Evolutionary conservation across 139 green algal species (phyloP).

Genomic region (Micromonas pusilla): DNA sequence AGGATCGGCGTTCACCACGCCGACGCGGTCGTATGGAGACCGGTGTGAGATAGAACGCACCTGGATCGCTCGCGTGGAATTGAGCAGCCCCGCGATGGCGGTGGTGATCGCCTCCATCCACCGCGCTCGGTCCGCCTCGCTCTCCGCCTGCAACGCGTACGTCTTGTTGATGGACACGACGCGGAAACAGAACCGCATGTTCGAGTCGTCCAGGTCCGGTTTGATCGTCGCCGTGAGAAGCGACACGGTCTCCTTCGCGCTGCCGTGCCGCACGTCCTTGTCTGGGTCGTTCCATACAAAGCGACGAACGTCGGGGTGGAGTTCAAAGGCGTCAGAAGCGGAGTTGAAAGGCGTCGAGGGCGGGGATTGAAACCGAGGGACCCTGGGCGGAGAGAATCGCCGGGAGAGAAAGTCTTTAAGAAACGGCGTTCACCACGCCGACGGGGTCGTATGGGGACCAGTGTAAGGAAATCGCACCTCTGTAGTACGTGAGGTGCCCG

Average conservation of each 20-base stretch:
- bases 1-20: too few relatives aligned
- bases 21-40: too few relatives aligned
- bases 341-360: too few relatives aligned
- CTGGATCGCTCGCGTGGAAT: neutral
- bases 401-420: too few relatives aligned
- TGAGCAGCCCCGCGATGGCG: constrained; percentile 41
- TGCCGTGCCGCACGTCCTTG: neutral
- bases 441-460: too few relatives aligned
- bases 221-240: constrained; percentile 84
- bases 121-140: constrained; percentile 55
- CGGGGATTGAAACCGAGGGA: too few relatives aligned
- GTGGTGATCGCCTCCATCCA: constrained; percentile 69
- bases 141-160: constrained; percentile 75
- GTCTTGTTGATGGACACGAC: constrained; percentile 67
- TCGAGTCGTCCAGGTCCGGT: constrained; percentile 58
- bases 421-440: too few relatives aligned
- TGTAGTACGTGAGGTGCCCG: constrained; percentile 39
- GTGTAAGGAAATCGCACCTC: too few relatives aligned
- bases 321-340: too few relatives aligned
- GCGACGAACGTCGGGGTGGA: too few relatives aligned
- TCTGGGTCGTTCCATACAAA: neutral
- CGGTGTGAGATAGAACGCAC: too few relatives aligned
- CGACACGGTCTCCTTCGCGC: constrained; percentile 61
- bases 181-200: constrained; percentile 66
- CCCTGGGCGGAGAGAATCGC: too few relatives aligned